Conservation (phyloP, 2,329 filamentous ascomycete genomes). For the Cercospora janseana region DNA sequence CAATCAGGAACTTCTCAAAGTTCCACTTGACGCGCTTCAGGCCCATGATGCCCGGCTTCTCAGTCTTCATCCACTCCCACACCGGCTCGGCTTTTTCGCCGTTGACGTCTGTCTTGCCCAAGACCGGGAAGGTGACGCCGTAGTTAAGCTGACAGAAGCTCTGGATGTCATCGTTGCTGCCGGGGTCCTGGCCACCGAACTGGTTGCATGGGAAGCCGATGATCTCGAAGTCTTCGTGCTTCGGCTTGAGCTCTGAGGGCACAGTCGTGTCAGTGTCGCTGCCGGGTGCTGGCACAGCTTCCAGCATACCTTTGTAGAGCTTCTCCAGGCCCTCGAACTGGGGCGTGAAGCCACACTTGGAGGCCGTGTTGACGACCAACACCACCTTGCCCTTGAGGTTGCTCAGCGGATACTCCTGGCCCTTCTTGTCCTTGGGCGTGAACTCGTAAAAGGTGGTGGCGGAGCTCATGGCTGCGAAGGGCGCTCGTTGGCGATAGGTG, state of each 20-base stretch:
- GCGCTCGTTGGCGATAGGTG: conserved; percentile 6
- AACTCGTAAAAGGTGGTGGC: conserved; percentile 78
- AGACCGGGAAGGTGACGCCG: conserved; percentile 84
- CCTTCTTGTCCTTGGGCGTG: conserved; percentile 66
- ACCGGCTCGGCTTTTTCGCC: conserved; percentile 76
- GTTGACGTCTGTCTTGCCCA: conserved; percentile 93
- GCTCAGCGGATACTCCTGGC: conserved; percentile 66
- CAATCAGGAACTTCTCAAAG: conserved; percentile 97
- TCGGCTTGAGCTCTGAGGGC: conserved; percentile 55
- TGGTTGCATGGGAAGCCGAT: conserved; percentile 99
- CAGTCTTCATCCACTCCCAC: conserved; percentile 69
- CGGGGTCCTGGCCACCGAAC: conserved; percentile 88
- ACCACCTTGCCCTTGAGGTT: conserved; percentile 87
- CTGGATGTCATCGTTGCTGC: conserved; percentile 62
- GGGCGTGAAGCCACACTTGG: conserved; percentile 97
- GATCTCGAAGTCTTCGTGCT: conserved; percentile 75
- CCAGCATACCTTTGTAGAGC: conserved; percentile 68
- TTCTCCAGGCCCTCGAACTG: conserved; percentile 90
- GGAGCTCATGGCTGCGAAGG: conserved; percentile 57
- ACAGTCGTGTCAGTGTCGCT: background rate
- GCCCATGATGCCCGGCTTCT: conserved; percentile 79
- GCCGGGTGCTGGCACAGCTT: background rate
- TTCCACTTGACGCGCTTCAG: conserved; percentile 97
- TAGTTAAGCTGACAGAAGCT: conserved; percentile 88
- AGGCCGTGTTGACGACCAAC: conserved; percentile 94